These are phyloP conservation scores for Podospora tetraspora DNA, from an alignment of 495 filamentous ascomycete species.

Conservation along the genomic window DNA sequence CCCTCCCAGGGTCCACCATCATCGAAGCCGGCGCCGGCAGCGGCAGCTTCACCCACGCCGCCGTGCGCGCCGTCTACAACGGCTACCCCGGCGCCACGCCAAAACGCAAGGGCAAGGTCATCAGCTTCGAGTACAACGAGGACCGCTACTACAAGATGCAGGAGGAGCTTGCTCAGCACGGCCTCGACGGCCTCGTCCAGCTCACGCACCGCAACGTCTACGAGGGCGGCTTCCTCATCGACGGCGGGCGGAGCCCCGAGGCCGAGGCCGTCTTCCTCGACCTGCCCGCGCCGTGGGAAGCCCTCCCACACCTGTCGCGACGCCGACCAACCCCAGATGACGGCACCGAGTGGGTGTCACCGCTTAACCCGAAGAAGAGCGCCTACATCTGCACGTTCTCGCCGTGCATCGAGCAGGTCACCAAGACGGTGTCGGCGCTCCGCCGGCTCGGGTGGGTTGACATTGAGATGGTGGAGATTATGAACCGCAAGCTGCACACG, in stretches of 20 bases:
- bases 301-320: conserved; percentile 76
- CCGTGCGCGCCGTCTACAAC: conserved; percentile 80
- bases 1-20: conserved; percentile 68
- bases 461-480: conserved; percentile 85
- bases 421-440: conserved; percentile 70
- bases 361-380: conserved; percentile 61
- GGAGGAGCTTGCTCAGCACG: conserved; percentile 70
- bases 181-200: conserved; percentile 63
- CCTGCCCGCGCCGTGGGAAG: conserved; percentile 88
- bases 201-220: conserved; percentile 94
- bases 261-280: conserved; percentile 88
- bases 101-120: conserved; percentile 64
- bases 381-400: conserved; percentile 87
- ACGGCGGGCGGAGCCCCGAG: conserved; percentile 48
- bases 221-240: conserved; percentile 70
- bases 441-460: conserved; percentile 81
- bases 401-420: conserved; percentile 94
- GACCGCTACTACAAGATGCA: conserved; percentile 66
- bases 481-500: conserved; percentile 70
- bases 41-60: conserved; percentile 91
- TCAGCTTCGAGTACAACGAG: conserved; percentile 89
- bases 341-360: conserved; percentile 47
- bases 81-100: conserved; percentile 54
- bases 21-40: conserved; percentile 95
- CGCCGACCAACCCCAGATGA: conserved; percentile 29